phyloP scores from a whole-genome alignment of 2,329 filamentous ascomycete species.

The Phaeoacremonium minimum region DNA sequence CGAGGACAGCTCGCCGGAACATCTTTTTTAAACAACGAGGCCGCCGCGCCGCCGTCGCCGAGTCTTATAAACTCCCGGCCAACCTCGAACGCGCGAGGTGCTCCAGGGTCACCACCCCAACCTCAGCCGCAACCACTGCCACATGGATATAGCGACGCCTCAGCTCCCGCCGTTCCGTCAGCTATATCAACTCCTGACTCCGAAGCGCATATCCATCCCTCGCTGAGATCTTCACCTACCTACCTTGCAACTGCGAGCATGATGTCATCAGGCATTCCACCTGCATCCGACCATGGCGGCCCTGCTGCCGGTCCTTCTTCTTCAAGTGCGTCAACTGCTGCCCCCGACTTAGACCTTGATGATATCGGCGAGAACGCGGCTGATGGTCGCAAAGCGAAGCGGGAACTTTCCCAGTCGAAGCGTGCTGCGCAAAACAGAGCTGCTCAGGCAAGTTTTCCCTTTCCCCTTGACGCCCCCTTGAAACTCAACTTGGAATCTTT shows the following conservation, averaged over 20 bases:
- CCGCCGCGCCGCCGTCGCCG: background rate
- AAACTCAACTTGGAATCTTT: too few species aligned
- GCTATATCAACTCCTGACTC: slow-evolving; percentile 26
- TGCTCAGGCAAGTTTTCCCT: slow-evolving; percentile 70
- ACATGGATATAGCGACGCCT: slow-evolving; percentile 41
- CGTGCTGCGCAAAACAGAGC: slow-evolving; percentile 94
- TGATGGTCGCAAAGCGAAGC: slow-evolving; percentile 72
- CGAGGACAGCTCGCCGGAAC: slow-evolving; percentile 5
- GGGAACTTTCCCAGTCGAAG: slow-evolving; percentile 92
- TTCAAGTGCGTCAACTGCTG: slow-evolving; percentile 13
- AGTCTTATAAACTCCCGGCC: background rate
- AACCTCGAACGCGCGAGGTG: background rate
- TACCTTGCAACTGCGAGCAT: slow-evolving; percentile 23
- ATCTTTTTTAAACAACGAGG: slow-evolving; percentile 7
- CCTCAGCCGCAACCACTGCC: slow-evolving; percentile 13
- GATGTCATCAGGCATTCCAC: slow-evolving; percentile 22
- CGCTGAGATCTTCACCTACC: slow-evolving; percentile 29
- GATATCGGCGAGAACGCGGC: slow-evolving; percentile 28
- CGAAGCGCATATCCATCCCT: slow-evolving; percentile 44
- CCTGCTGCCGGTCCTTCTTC: slow-evolving; percentile 23
- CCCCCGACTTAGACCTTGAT: slow-evolving; percentile 19
- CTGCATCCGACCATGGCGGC: slow-evolving; percentile 15
- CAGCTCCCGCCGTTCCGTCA: slow-evolving; percentile 27
- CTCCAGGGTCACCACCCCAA: slow-evolving; percentile 9
- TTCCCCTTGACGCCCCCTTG: slow-evolving; percentile 7